phyloP scores from a whole-genome alignment of 2,329 filamentous ascomycete genomes.

The Talaromyces sp. region DNA sequence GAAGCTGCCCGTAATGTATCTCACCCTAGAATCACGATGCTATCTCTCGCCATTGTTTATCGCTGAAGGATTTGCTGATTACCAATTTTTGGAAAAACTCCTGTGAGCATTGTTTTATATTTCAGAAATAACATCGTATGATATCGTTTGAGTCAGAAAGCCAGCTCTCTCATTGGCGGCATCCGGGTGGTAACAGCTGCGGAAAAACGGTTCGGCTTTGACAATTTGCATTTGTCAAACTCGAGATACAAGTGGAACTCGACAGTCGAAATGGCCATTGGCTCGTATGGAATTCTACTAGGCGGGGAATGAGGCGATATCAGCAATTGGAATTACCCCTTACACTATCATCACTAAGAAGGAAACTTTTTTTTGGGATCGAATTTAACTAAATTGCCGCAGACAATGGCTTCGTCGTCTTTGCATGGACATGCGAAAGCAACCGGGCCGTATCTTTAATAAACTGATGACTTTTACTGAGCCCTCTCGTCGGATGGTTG shows the following conservation, averaged over 20 bases:
- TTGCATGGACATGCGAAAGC: constrained; percentile 17
- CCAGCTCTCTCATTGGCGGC: constrained; percentile 10
- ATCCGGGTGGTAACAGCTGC: not conserved
- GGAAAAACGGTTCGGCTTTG: not conserved
- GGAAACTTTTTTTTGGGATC: not conserved
- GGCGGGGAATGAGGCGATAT: not conserved
- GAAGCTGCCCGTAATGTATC: not conserved
- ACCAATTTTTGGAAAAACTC: too few relatives aligned
- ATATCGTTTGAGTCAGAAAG: not conserved
- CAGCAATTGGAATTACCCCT: not conserved
- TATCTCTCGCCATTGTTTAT: constrained; percentile 14
- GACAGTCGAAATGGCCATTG: not conserved
- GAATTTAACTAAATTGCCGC: not conserved
- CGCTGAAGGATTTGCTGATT: too few relatives aligned
- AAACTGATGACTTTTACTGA: constrained; percentile 27
- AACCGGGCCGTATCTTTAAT: constrained; percentile 26
- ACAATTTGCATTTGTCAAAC: constrained; percentile 1
- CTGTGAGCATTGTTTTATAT: too few relatives aligned
- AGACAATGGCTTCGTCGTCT: not conserved
- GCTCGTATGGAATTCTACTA: not conserved
- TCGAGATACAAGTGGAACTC: not conserved
- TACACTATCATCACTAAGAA: not conserved
- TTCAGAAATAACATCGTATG: not conserved
- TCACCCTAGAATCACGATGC: constrained; percentile 19
- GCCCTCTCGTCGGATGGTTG: constrained; percentile 27